These are phyloP conservation scores for Neonectria magnoliae DNA, from an alignment of 2,329 filamentous ascomycete genomes.

Conservation along the genomic window DNA sequence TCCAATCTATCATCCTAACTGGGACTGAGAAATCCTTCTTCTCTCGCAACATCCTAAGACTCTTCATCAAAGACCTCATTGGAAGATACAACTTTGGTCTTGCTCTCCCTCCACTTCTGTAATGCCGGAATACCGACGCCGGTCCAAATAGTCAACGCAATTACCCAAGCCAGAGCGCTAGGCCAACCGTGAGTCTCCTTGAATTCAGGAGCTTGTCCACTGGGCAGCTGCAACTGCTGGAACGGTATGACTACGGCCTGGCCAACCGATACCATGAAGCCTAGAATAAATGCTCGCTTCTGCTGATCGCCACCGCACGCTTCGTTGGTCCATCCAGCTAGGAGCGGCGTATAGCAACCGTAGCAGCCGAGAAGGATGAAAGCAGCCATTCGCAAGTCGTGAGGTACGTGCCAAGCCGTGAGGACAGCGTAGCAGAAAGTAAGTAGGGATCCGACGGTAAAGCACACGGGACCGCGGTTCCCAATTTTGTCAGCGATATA, in stretches of 20 bases:
- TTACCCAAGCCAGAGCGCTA: slow-evolving; percentile 45
- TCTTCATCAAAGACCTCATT: not conserved
- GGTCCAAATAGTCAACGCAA: slow-evolving; percentile 49
- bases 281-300: slow-evolving; percentile 53
- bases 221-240: slow-evolving; percentile 51
- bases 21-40: not conserved
- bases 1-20: too few relatives aligned
- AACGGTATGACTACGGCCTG: slow-evolving; percentile 51
- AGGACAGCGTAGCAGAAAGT: slow-evolving; percentile 51
- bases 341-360: slow-evolving; percentile 53
- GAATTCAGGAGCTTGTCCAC: slow-evolving; percentile 49
- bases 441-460: slow-evolving; percentile 47
- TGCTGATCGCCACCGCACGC: slow-evolving; percentile 55
- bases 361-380: slow-evolving; percentile 54
- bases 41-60: not conserved
- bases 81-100: slow-evolving; percentile 10
- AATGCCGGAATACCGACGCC: slow-evolving; percentile 44
- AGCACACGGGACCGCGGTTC: slow-evolving; percentile 48
- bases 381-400: slow-evolving; percentile 50
- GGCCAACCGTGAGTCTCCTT: slow-evolving; percentile 49
- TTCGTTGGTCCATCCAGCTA: slow-evolving; percentile 54
- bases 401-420: slow-evolving; percentile 50
- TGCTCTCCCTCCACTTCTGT: slow-evolving; percentile 30
- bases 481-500: slow-evolving; percentile 50
- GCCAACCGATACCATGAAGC: slow-evolving; percentile 51